Evolutionary conservation across 139 green algal genomes (phyloP), one percentile per base, ranked within the genome.

Genomic region (Asterochloris erici): DNA sequence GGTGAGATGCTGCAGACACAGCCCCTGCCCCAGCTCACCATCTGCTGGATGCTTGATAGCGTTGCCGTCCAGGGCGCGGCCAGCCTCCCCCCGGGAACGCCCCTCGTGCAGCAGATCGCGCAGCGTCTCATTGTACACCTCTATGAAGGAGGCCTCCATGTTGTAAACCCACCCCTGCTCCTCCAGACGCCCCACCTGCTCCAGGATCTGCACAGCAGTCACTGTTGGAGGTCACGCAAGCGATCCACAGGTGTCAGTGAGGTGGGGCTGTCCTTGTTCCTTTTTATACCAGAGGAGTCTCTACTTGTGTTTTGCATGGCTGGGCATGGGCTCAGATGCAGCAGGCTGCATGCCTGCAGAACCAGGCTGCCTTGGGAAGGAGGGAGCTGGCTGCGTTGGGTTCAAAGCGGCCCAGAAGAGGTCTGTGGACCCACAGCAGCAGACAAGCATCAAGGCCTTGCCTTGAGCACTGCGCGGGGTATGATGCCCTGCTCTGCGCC

Each of bases 61-160:
- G 71, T 92, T 91, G 66, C 85, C 84, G 81, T 95, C 92, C 79
- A 81, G 83, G 70, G 94, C 90, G 71, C 85, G 81, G 68, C 85
- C 86, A 11, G 78, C 83, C 26, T 86, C 82, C 71, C 68, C 84
- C 12, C 60, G 76, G 68, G 66, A 82, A 28, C n/a, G 63, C n/a
- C 73, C 83, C 26, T 92, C 90, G 0, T 86, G 88, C 81, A 99
- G 88, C 77, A 99, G 88, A 91, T 99, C 96, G 12, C 93, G 87
- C 82, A 98, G 81, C 29, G 84, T 84, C 80, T 98, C 94, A 86
- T 98, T 98, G 91, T 98, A 98, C 19, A 98, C 91, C 86, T 98
- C 96, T 23, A 99, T 90, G 89, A 93, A 98, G 10, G 91, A 95
- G 0, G 95, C 96, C 81, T 96, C 87, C 85, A 99, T 91, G 23